Evolutionary conservation across 805 yeast genomes (phyloP), one percentile per base, ranked within the genome.

Genomic region (Isabelozyma heimii): DNA sequence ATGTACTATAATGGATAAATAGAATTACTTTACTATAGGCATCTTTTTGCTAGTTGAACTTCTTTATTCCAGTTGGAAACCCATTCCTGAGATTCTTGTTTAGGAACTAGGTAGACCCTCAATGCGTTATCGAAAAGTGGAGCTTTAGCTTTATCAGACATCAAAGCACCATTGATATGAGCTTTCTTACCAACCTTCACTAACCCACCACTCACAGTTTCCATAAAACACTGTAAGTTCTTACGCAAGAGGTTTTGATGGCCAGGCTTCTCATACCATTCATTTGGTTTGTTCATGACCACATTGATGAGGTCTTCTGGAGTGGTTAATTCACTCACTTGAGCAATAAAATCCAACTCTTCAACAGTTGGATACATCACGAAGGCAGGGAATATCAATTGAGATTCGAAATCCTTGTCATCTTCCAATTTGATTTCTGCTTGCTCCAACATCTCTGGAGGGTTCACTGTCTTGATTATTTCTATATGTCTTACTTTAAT

Each of bases 141-240:
- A 8, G 89, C 82, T 20, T 74, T 75, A 13, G 95, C 88, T 8
- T 68, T 67, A 37, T 77, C 81, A 44, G 81, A 76, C 70, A 82
- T 77, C 53, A 92, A 73, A 0, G 85, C 87, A 45, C 80, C 79
- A 57, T 81, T 79, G 17, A 92, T 63, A 1, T 87, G 72, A 17
- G 83, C 79, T 54, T 87, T 89, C 63, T 85, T 88, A 26, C 97
- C 97, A 4, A 87, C 82, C 66, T 89, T 90, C 42, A 90, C 84
- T 51, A 92, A 75, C 0, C 97, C 97, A 45, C 97, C 97, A 2
- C 82, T 60, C 30, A 70, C 76, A 0, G 97, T 89, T 64, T 89
- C 97, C 83, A 89, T 83, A 65, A 77, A 92, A 5, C 86, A 85
- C 45, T 87, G 85, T 24, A 91, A 67, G 47, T 79, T 79, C 53